Evolutionary conservation across 2,329 filamentous ascomycete species (phyloP), one percentile per base, ranked within the genome.

Genomic region (Mycosphaerella sp.): DNA sequence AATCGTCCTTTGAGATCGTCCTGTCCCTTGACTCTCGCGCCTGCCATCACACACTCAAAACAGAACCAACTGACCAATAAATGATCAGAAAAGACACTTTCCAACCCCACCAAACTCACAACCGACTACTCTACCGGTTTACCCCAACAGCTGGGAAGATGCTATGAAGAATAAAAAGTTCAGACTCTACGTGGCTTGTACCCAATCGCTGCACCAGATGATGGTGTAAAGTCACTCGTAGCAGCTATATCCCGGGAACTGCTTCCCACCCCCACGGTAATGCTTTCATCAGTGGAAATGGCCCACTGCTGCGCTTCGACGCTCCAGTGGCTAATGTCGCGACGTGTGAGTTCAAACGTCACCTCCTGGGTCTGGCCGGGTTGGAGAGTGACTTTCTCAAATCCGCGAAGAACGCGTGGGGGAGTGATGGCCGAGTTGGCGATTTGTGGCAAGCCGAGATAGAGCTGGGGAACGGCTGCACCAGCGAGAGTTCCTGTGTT

Each of bases 401-500:
- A 76, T 2, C 65, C 66, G n/a, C 66, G 60, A n/a, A 69, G 74
- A 63, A 52, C 52, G 39, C 52, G 53, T 14, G 54, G 44, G 4
- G 58, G 58, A 10, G 45, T 58, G 71, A 68, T 17, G 40, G 44
- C 53, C 70, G 70, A 31, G n/a, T 46, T 78, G 52, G 70, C 68
- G 42, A 59, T 87, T 29, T 58, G 57, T 2, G 66, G 66, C 5
- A 67, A 60, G 41, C 56, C 45, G 11, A 69, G 69, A 59, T 80
- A 81, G 4, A 83, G 65, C 62, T 84, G 81, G 1, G 76, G 75
- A 2, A 84, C 79, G 9, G 79, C 79, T 38, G 76, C 76, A 39
- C 58, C 60, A 26, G 77, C 78, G 1, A 72, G 67, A 56, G 64
- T 61, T 2, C 87, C 87, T 0, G 76, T 79, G 65, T 93, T 93